A percentile compares a stretch with the other conserved stretches of the same genome.
phyloP scores from a whole-genome alignment of 2,329 filamentous ascomycete species.

The Colletotrichum falcatum region DNA sequence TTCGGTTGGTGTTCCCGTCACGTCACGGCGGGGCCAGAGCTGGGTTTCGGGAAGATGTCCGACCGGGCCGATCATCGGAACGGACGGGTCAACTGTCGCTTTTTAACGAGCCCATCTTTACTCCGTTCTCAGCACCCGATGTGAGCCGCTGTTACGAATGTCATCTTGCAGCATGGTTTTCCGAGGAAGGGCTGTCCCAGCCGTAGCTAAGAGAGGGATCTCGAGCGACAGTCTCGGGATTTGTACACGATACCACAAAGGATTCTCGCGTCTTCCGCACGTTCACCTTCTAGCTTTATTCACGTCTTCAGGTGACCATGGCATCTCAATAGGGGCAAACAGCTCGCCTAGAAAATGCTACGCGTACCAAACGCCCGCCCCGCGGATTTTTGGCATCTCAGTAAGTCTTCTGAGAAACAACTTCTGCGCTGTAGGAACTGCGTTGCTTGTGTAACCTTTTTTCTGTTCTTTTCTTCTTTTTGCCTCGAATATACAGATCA shows the following conservation, averaged over 20 bases:
- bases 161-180: background rate
- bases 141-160: background rate
- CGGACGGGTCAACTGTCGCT: conserved; percentile 11
- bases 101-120: background rate
- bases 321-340: background rate
- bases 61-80: conserved; percentile 40
- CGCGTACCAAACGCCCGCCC: background rate
- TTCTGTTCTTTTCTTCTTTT: too few species aligned
- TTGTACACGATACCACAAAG: too few species aligned
- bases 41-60: conserved; percentile 35
- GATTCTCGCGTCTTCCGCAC: background rate
- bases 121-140: background rate
- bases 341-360: background rate
- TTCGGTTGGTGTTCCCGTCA: background rate
- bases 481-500: background rate
- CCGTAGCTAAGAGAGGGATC: background rate
- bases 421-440: background rate
- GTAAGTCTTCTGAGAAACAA: background rate
- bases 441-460: too few species aligned
- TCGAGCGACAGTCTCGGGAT: background rate
- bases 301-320: background rate
- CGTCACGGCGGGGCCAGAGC: conserved; percentile 16
- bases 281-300: background rate
- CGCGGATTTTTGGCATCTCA: background rate
- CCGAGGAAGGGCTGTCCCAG: background rate